A percentile compares a stretch with the other conserved stretches of the same genome.
phyloP scores from a whole-genome alignment of 805 yeast species.

The Candida adriatica region DNA sequence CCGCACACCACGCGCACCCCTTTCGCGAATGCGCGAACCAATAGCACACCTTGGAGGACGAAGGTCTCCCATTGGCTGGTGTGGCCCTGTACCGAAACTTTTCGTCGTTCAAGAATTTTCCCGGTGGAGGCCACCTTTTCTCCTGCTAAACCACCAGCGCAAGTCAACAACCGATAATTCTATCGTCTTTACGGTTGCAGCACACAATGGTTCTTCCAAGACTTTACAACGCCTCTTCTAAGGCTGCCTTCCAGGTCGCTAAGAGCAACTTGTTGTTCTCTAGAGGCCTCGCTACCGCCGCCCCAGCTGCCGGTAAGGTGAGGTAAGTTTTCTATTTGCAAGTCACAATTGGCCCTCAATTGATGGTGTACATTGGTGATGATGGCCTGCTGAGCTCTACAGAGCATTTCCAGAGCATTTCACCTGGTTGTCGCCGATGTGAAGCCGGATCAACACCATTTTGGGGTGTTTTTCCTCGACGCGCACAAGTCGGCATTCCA shows the following conservation, averaged over 20 bases:
- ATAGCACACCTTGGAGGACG: conserved; percentile 4
- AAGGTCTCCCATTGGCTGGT: conserved; percentile 11
- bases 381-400: no score
- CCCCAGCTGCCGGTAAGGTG: conserved; percentile 75
- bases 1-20: conserved; percentile 1
- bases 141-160: conserved; percentile 1
- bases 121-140: conserved; percentile 4
- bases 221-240: conserved; percentile 60
- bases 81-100: conserved; percentile 4
- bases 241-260: conserved; percentile 85
- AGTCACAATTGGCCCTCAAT: no score
- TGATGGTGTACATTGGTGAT: no score
- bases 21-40: conserved; percentile 10
- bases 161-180: neutral
- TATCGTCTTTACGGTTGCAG: neutral
- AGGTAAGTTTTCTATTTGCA: conserved; percentile 75
- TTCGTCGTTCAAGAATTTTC: conserved; percentile 12
- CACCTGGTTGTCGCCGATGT: no score
- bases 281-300: conserved; percentile 76
- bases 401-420: no score
- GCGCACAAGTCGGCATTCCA: no score
- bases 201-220: conserved; percentile 43
- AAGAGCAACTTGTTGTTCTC: conserved; percentile 69
- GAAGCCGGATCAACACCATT: no score
- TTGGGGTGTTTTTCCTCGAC: no score